Evolutionary conservation across 805 yeast genomes (phyloP), one percentile per base, ranked within the genome.

Genomic region (Candida multigemmis): DNA sequence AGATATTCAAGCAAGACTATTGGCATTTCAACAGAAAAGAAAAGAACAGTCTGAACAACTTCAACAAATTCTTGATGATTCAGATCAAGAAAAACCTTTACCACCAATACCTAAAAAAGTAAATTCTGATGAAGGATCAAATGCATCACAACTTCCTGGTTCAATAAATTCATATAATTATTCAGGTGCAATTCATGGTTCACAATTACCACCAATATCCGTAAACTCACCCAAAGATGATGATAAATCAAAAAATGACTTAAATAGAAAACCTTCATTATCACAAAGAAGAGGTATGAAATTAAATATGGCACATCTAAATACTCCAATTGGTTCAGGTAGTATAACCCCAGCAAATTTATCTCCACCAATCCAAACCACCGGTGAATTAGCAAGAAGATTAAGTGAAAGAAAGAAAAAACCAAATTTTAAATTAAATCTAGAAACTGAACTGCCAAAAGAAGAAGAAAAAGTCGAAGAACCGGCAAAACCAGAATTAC

Each of bases 21-120:
- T 81, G 49, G 95, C 94, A 0, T 82, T 87, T 42, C 96, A 86
- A 50, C 85, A 83, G 37, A 75, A 79, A 44, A 69, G 96, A 39
- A 34, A 31, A 10, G 35, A 32, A 5, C 30, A 28, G 6, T 21
- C 28, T 17, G 9, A 23, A 19, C 12, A 23, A 25, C 12, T 17
- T 26, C 4, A n/a, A n/a, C n/a, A 28, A 30, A 7, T 22, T 14
- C 30, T 23, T 35, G 21, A 25, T 23, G 16, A 26, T 19, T 7
- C 20, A 20, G 21, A 13, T 18, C 14, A 22, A 9, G 33, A 37
- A 15, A 46, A 46, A 26, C 53, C 55, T 3, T 36, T 48, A 15
- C 54, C 57, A 4, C 50, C 55, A 7, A 38, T 48, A 16, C 56
- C 56, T 3, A 24, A 24, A 18, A 37, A 33, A n/a, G n/a, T n/a